These are phyloP conservation scores for Phaseolus lunatus DNA, from an alignment of 306 rosid species.

Conservation along the genomic window DNA sequence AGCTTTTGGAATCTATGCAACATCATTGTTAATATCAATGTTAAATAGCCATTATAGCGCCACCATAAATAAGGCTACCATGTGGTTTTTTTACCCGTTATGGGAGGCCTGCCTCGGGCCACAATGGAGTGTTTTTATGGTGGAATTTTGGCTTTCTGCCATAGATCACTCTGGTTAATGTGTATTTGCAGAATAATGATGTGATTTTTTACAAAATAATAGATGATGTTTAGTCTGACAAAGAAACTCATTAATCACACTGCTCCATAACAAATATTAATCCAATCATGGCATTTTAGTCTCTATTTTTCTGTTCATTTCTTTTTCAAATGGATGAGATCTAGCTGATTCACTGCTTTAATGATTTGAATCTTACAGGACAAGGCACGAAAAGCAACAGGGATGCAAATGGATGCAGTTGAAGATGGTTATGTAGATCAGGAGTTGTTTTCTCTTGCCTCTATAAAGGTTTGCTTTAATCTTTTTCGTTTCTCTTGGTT, in stretches of 20 bases:
- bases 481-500: slow-evolving; percentile 15
- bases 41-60: no score
- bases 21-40: neutral
- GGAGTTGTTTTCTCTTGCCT: slow-evolving; percentile 82
- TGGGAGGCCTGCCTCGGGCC: neutral
- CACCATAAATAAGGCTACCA: no score
- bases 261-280: neutral
- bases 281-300: slow-evolving; percentile 12
- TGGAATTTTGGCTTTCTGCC: neutral
- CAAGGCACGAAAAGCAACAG: slow-evolving; percentile 84
- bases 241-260: neutral
- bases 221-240: neutral
- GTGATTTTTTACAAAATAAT: neutral
- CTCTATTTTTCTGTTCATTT: neutral
- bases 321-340: neutral
- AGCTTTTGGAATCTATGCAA: slow-evolving; percentile 1
- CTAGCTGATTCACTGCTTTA: slow-evolving; percentile 37
- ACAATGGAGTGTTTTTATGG: neutral
- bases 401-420: slow-evolving; percentile 82
- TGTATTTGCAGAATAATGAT: slow-evolving; percentile 1
- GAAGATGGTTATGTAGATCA: slow-evolving; percentile 80
- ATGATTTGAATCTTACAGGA: slow-evolving; percentile 60
- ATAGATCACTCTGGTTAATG: neutral
- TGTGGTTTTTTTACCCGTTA: no score
- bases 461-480: slow-evolving; percentile 78